Evolutionary conservation across 2,329 filamentous ascomycete genomes (phyloP).

Genomic region (Thelonectria blattea): DNA sequence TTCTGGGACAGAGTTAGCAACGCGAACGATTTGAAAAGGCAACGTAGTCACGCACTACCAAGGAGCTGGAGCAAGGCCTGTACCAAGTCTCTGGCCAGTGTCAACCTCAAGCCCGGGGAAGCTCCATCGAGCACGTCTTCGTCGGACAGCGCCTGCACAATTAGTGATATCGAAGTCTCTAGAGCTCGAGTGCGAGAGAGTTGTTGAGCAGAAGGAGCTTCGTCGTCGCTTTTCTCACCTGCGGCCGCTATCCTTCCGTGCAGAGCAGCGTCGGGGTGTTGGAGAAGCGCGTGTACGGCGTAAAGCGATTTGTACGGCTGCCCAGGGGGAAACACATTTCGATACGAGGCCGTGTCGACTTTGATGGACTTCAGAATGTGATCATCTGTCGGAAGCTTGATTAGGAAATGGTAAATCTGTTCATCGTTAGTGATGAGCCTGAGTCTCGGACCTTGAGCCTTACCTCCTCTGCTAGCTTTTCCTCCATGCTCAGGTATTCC

Average conservation of each 20-base stretch:
- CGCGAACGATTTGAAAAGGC: no score
- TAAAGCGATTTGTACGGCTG: constrained; percentile 78
- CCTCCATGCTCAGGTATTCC: constrained; percentile 76
- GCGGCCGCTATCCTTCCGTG: constrained; percentile 29
- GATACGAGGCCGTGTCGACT: constrained; percentile 56
- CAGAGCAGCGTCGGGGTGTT: constrained; percentile 60
- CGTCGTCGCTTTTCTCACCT: constrained; percentile 3
- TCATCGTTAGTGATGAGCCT: not conserved
- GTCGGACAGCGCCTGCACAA: constrained; percentile 67
- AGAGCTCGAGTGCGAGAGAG: constrained; percentile 44
- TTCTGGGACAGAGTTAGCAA: constrained; percentile 23
- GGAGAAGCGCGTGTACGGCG: constrained; percentile 69
- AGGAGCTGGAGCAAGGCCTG: constrained; percentile 39
- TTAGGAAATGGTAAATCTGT: constrained; percentile 73
- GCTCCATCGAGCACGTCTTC: constrained; percentile 55
- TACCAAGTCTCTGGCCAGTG: constrained; percentile 38
- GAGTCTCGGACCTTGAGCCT: constrained; percentile 19
- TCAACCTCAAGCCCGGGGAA: constrained; percentile 33
- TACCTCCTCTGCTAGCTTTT: constrained; percentile 72
- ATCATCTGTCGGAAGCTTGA: constrained; percentile 71
- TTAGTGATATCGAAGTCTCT: constrained; percentile 56
- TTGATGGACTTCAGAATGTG: constrained; percentile 66
- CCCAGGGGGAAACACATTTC: constrained; percentile 69
- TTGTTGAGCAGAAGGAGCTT: constrained; percentile 27
- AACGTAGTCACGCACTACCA: constrained; percentile 26